Percentiles rank a stretch among this genome's conserved stretches.
Conservation (phyloP, 352 stramenopile species). For the Pythium biforme region DNA sequence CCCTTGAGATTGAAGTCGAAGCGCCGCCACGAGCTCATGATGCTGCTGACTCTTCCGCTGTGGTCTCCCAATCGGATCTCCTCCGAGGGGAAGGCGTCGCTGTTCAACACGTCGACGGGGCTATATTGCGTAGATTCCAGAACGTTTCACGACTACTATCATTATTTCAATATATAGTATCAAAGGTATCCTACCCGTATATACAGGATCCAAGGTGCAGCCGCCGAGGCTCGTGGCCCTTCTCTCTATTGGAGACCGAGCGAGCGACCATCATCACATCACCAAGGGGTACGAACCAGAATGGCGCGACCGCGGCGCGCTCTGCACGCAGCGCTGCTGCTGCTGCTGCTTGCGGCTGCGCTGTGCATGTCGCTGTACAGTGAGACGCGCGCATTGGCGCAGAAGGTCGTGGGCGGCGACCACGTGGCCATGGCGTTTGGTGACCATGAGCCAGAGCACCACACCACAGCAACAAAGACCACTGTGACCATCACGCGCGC, state of each 20-base stretch:
- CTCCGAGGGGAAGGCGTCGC: neutral
- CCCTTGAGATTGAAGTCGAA: constrained; percentile 90
- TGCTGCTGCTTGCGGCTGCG: neutral
- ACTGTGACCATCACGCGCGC: constrained; percentile 17
- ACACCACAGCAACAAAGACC: constrained; percentile 4
- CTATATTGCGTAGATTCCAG: constrained; percentile 20
- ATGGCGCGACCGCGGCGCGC: too few species aligned
- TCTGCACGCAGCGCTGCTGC: too few species aligned
- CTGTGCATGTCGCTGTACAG: too few species aligned
- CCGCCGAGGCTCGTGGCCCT: neutral
- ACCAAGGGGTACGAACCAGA: neutral
- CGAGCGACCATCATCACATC: neutral
- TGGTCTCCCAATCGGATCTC: constrained; percentile 3
- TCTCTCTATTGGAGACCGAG: neutral
- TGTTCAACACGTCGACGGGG: constrained; percentile 30
- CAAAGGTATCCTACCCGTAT: neutral
- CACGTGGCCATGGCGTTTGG: constrained; percentile 3
- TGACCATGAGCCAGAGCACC: neutral
- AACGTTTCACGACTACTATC: neutral
- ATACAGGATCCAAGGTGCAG: neutral
- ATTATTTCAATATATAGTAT: neutral
- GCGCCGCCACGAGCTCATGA: constrained; percentile 66
- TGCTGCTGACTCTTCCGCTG: constrained; percentile 4
- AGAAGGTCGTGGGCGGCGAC: constrained; percentile 8
- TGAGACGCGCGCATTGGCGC: too few species aligned